Evolutionary conservation across 2,329 filamentous ascomycete species (phyloP), one percentile per base, ranked within the genome.

Genomic region (Beauveria sp.): DNA sequence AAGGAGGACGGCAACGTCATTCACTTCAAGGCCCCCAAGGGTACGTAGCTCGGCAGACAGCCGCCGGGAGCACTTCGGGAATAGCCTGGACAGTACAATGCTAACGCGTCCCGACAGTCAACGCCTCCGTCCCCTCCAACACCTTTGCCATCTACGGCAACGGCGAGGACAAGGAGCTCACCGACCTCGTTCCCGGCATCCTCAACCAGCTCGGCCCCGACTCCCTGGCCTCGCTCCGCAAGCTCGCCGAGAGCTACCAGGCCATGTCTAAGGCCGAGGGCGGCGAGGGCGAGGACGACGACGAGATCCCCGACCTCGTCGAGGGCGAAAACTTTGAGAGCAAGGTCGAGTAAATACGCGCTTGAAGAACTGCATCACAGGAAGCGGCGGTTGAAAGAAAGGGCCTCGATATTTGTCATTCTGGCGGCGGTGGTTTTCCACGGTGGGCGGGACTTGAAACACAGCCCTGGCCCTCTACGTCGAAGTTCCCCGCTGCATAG

Each of bases 1-100:
- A 99, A 99, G 90, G 89, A 90, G 76, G 95, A 99, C 77, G 95
- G 95, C 79, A 99, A 99, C 79, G 95, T 99, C 79, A 98, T 99
- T 75, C 95, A 99, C 87, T 99, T 99, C 78, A 89, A 91, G 72
- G 91, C 91, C 74, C 95, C 95, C 71, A 97, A 97, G 85, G 95
- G 95, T 98, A 81, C 75, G 86, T 82, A 60, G 63, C 68, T 24
- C 65, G 20, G 5, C 28, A 49, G 7, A 16, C 3, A 14, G 20
- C 38, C 2, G n/a, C 24, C 16, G 20, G 10, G 8, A 20, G 52
- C 12, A 49, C 5, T 31, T 3, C 10, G 46, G 8, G 24, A 49
- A 48, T 18, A 10, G 26, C 42, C 8, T 3, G n/a, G 5, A 28
- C 45, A 3, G 46, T 22, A 42, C 18, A 61, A 45, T 38, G 46